Evolutionary conservation across 192 early-diverging fungal genomes (phyloP), one percentile per base, ranked within the genome.

Genomic region (Backusella circina): DNA sequence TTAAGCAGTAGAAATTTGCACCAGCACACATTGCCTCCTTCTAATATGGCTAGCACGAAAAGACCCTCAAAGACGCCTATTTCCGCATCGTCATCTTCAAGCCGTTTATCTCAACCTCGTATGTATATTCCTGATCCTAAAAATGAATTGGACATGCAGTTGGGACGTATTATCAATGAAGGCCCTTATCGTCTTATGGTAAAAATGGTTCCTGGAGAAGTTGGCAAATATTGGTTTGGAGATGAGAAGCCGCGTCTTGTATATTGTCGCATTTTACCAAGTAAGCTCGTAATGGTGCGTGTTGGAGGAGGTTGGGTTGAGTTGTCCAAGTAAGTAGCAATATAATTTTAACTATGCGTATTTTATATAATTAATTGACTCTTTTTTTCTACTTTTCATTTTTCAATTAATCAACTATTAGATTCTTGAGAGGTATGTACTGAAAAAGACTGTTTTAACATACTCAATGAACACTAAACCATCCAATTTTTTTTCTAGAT

Each of bases 241-340:
- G 89, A 91, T 71, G 78, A 85, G 30, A 86, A 87, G n/a, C 88
- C 88, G 13, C 86, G 86, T 30, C 77, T 91, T 36, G 87, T 85
- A 35, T 90, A 90, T 61, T 91, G 90, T 54, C 86, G 89, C 66
- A 87, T 90, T 73, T 72, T 91, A 32, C 71, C 85, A 21, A 86
- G 88, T 72, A 80, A 85, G 10, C 76, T 87, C 72, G 89, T 91
- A 21, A 91, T 91, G 90, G 90, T 91, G 35, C 85, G 90, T 67
- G 89, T 91, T 21, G 90, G 90, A 39, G 90, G 90, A 51, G 90
- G 90, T 32, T 91, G 90, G 90, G 83, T 81, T 50, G 88, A 89
- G 51, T 75, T 89, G 12, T 88, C 88, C 28, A 88, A 88, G 85
- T 89, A 69, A 61, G 71, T 50, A n/a, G 9, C n/a, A 16, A 23